Base-by-base conservation (phyloP, 2,329 filamentous ascomycete species). In the Volutella citrinella region DNA sequence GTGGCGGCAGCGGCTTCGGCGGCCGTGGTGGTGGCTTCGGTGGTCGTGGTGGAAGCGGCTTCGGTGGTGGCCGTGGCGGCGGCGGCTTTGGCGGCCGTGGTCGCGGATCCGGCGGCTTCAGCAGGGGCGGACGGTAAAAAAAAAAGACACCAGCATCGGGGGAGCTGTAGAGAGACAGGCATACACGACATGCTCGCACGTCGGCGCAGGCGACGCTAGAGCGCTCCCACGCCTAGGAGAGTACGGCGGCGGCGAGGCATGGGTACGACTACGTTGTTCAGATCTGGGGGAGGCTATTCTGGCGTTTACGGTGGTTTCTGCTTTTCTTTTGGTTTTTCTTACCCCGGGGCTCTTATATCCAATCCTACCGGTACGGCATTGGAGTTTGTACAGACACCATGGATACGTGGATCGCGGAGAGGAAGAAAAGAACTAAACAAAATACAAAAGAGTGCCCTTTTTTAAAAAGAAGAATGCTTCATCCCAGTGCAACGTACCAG, bases 1-100 rank as follows among this genome's bases (percentile, higher is more conserved):
- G 67, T 42, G 57, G 65, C 34, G 54, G 61, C 19, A 60, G 62
- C 35, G 57, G 63, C 23, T 70, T 72, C 16, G 60, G 62, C 26
- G 45, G 61, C 30, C 49, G 65, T 14, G 52, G 60, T 24, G 57
- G 64, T 9, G 55, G 56, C 26, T 50, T 59, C 15, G 56, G 63
- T 8, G 49, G 58, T n/a, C 52, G 56, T 23, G 37, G 35, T 21
- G 17, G 38, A 10, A 40, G 43, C n/a, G 43, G 46, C 23, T 39
- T 39, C 28, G 31, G 37, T 18, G 27, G 46, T 19, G 43, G 32
- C 43, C 37, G 60, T 23, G 49, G 49, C 26, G 48, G 45, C 22
- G 42, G 39, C 23, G 23, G 30, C 11, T 29, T 40, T 13, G 25
- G 25, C 25, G 25, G 25, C 19, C 50, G 52, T 33, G 52, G 52